These are phyloP conservation scores for Fusarium brachygibbosum DNA, from an alignment of 2,329 filamentous ascomycete genomes.

Conservation along the genomic window DNA sequence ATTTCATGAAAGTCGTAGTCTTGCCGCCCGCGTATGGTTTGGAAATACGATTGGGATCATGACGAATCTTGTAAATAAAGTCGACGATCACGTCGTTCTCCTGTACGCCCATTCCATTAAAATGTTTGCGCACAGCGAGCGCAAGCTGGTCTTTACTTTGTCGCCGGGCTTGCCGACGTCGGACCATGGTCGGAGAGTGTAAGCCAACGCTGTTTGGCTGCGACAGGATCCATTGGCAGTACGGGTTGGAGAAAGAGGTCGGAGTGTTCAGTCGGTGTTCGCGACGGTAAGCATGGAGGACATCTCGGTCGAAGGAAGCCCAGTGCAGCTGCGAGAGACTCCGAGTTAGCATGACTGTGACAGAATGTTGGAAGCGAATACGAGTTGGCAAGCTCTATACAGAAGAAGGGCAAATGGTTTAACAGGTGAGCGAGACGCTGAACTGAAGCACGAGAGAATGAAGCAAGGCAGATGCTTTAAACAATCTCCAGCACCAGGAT, in stretches of 20 bases:
- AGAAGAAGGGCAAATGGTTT: background rate
- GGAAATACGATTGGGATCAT: slow-evolving; percentile 50
- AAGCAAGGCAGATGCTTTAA: background rate
- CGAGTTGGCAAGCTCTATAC: background rate
- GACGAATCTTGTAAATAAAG: slow-evolving; percentile 76
- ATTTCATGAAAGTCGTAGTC: slow-evolving; percentile 25
- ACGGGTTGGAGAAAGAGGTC: slow-evolving; percentile 75
- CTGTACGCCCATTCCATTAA: slow-evolving; percentile 82
- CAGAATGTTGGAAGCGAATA: background rate
- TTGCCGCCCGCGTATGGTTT: slow-evolving; percentile 39
- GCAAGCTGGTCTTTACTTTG: slow-evolving; percentile 81
- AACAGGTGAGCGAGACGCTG: background rate
- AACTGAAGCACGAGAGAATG: background rate
- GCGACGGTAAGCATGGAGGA: slow-evolving; percentile 81
- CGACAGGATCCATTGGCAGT: slow-evolving; percentile 72
- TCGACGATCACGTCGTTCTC: slow-evolving; percentile 88
- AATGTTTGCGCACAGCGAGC: slow-evolving; percentile 81
- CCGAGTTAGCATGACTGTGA: slow-evolving; percentile 24
- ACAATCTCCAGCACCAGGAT: background rate
- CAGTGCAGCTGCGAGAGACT: slow-evolving; percentile 68
- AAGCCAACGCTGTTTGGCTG: slow-evolving; percentile 74
- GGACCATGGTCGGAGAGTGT: slow-evolving; percentile 81
- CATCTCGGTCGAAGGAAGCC: slow-evolving; percentile 74
- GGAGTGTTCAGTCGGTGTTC: slow-evolving; percentile 79
- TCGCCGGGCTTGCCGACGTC: slow-evolving; percentile 72